Conservation (phyloP, 192 early-diverging fungal genomes). For the Rhizophagus clarus region DNA sequence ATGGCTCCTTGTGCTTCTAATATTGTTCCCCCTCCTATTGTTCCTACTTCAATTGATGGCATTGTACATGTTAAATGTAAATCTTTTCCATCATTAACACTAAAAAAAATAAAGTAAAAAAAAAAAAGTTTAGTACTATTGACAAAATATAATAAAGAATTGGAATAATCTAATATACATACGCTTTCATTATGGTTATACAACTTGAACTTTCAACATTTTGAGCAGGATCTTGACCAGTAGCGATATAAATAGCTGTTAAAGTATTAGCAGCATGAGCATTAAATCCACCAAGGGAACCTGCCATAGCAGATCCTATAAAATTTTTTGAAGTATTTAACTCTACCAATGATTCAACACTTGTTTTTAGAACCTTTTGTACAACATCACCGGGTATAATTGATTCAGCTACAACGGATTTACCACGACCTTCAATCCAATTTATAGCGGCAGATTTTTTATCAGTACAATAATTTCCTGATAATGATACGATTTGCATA, state of each 20-base stretch:
- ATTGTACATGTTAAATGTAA: constrained; percentile 89
- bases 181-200: constrained; percentile 91
- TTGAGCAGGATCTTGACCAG: constrained; percentile 95
- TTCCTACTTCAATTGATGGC: constrained; percentile 94
- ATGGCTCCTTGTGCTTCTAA: constrained; percentile 84
- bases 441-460: constrained; percentile 97
- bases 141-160: no score
- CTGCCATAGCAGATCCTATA: constrained; percentile 93
- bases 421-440: constrained; percentile 97
- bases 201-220: constrained; percentile 93
- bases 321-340: constrained; percentile 90
- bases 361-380: constrained; percentile 83
- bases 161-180: no score
- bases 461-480: constrained; percentile 95
- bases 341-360: constrained; percentile 73
- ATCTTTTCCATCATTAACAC: constrained; percentile 71
- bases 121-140: not conserved
- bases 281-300: constrained; percentile 88
- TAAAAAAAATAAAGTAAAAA: not conserved
- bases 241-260: constrained; percentile 87
- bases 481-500: constrained; percentile 79
- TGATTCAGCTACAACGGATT: constrained; percentile 87
- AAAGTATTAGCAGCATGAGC: constrained; percentile 94
- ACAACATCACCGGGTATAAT: constrained; percentile 81
- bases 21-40: constrained; percentile 88